These are phyloP conservation scores for Fusarium praegraminearum DNA, from an alignment of 2,329 filamentous ascomycete genomes.

Conservation along the genomic window DNA sequence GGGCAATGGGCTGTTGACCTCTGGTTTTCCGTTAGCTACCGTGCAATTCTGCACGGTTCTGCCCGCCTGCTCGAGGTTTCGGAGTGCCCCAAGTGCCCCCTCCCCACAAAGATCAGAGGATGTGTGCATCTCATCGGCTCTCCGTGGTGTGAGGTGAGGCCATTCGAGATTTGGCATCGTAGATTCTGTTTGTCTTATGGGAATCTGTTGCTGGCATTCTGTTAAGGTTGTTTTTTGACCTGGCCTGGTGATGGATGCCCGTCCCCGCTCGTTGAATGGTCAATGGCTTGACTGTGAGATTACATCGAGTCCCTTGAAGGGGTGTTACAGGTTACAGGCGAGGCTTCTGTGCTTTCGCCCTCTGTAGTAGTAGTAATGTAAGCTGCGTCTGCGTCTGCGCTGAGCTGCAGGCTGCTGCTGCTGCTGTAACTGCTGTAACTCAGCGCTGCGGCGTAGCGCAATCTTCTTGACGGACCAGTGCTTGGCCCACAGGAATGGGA, in stretches of 20 bases:
- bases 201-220: constrained; percentile 38
- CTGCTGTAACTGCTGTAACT: constrained; percentile 5
- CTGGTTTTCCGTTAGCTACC: constrained; percentile 40
- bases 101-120: constrained; percentile 36
- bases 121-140: constrained; percentile 37
- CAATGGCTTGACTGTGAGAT: constrained; percentile 26
- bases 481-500: constrained; percentile 37
- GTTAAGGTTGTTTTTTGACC: constrained; percentile 6
- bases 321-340: constrained; percentile 17
- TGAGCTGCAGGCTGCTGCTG: constrained; percentile 16
- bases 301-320: constrained; percentile 20
- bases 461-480: constrained; percentile 15
- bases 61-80: constrained; percentile 41
- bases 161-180: constrained; percentile 33
- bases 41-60: constrained; percentile 49
- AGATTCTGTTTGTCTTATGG: constrained; percentile 32
- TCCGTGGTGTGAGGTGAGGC: constrained; percentile 45
- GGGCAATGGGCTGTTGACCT: constrained; percentile 49
- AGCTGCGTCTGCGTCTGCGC: not conserved
- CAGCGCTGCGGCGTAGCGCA: constrained; percentile 23
- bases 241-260: constrained; percentile 31
- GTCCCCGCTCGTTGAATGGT: constrained; percentile 35
- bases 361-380: constrained; percentile 4
- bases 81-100: constrained; percentile 37
- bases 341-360: constrained; percentile 15